Conservation (phyloP, 1,139 yeast species). For the Kluyveromyces sp. region DNA sequence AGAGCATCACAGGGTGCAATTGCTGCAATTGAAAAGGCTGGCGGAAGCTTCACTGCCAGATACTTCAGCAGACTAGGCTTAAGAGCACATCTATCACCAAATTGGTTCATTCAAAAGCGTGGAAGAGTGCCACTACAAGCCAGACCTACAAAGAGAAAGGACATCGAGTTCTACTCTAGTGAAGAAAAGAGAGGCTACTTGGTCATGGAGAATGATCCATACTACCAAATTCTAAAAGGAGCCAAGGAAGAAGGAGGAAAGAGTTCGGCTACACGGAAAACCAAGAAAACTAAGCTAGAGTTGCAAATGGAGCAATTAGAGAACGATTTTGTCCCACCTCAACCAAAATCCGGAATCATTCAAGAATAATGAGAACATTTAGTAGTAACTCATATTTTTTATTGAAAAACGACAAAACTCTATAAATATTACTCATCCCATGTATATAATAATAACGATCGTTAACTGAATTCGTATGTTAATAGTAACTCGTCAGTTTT, state of each 20-base stretch:
- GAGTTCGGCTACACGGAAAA: conserved; percentile 12
- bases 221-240: conserved; percentile 24
- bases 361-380: conserved; percentile 7
- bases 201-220: conserved; percentile 31
- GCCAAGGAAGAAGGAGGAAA: conserved; percentile 20
- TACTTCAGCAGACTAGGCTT: conserved; percentile 62
- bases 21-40: conserved; percentile 58
- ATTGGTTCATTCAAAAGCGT: conserved; percentile 53
- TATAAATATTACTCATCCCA: too few relatives aligned
- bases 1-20: conserved; percentile 74
- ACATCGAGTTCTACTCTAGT: conserved; percentile 69
- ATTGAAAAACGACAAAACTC: too few relatives aligned
- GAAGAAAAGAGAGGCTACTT: conserved; percentile 72
- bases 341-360: conserved; percentile 6
- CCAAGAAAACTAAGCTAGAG: conserved; percentile 22
- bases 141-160: conserved; percentile 77
- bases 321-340: conserved; percentile 4
- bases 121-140: conserved; percentile 83
- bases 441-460: too few relatives aligned
- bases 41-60: conserved; percentile 66
- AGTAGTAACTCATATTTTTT: neutral
- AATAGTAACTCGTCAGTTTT: too few relatives aligned
- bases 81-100: conserved; percentile 71
- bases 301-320: conserved; percentile 19
- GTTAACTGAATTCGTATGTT: too few relatives aligned